phyloP scores from a whole-genome alignment of 345 rosid species.

The Noccaea caerulescens region DNA sequence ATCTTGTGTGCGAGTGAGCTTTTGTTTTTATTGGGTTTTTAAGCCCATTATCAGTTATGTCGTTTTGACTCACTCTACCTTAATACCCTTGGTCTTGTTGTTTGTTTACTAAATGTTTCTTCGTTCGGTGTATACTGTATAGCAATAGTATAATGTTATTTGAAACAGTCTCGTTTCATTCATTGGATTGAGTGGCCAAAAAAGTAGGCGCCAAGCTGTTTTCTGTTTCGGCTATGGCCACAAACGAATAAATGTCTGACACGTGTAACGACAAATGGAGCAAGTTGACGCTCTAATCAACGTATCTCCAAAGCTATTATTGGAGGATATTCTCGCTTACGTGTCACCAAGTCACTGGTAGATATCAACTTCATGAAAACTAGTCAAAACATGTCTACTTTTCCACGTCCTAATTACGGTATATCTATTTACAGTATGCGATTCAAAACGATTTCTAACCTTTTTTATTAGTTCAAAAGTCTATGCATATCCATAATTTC shows the following conservation, averaged over 20 bases:
- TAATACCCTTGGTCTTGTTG: not conserved
- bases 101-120: too few species aligned
- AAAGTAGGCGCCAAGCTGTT: not conserved
- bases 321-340: conserved; percentile 31
- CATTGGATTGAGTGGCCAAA: not conserved
- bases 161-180: not conserved
- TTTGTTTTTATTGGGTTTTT: not conserved
- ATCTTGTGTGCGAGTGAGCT: not conserved
- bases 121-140: too few species aligned
- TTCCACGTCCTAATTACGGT: too few species aligned
- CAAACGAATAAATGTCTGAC: conserved; percentile 12
- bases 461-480: not conserved
- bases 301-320: not conserved
- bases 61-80: not conserved
- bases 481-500: too few species aligned
- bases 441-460: not conserved
- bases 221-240: not conserved
- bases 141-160: too few species aligned
- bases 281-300: conserved; percentile 19
- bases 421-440: not conserved
- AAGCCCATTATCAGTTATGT: not conserved
- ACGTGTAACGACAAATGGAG: conserved; percentile 7
- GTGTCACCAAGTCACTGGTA: conserved; percentile 23
- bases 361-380: not conserved
- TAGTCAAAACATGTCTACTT: too few species aligned